These are phyloP conservation scores for Lodderomyces jiufengensis DNA, from an alignment of 1,139 yeast genomes.

Conservation along the genomic window DNA sequence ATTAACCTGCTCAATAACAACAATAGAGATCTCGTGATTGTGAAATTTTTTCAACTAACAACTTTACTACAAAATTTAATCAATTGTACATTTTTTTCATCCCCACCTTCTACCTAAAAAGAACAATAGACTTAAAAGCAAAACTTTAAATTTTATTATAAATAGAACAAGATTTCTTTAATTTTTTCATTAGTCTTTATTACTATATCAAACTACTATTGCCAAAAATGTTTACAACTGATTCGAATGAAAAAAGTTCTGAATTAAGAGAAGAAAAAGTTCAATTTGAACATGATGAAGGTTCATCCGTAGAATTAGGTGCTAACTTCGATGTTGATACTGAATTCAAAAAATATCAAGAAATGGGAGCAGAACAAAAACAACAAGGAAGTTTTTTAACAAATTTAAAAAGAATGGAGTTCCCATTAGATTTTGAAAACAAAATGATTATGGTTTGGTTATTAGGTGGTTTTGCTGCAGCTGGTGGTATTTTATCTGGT, in stretches of 20 bases:
- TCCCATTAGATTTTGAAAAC: conserved; percentile 34
- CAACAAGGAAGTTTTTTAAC: conserved; percentile 20
- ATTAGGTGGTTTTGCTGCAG: conserved; percentile 50
- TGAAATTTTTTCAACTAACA: no score
- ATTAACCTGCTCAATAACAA: no score
- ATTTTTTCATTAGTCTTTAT: no score
- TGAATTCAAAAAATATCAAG: conserved; percentile 25
- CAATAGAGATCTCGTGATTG: no score
- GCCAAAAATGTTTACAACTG: conserved; percentile 1
- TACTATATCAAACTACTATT: no score
- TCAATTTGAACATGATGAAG: conserved; percentile 10
- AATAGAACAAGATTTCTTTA: no score
- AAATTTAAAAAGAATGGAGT: conserved; percentile 22
- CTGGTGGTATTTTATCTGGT: conserved; percentile 60
- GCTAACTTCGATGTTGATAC: conserved; percentile 22
- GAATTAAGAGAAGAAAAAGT: conserved; percentile 7
- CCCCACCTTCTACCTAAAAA: neutral
- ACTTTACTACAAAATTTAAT: no score
- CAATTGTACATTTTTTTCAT: neutral
- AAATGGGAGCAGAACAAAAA: conserved; percentile 18
- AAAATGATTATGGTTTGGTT: conserved; percentile 44
- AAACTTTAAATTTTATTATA: no score
- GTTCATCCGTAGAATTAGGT: conserved; percentile 13
- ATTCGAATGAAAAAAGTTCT: conserved; percentile 6
- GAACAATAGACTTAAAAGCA: no score